These are phyloP conservation scores for Phaffia tasmanica DNA, from an alignment of 768 basidiomycete genomes.

Conservation along the genomic window DNA sequence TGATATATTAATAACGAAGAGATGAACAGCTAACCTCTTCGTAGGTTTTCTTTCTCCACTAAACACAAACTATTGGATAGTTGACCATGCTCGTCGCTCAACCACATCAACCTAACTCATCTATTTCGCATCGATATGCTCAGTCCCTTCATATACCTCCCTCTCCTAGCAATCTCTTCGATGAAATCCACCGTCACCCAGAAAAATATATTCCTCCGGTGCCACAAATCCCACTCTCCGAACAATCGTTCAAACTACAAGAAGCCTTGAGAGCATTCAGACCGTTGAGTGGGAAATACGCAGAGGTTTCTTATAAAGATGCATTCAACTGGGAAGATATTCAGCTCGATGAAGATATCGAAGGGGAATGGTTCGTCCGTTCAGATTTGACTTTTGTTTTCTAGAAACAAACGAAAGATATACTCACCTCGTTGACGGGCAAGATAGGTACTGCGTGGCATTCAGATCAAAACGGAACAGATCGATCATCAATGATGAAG, in stretches of 20 bases:
- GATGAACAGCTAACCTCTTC: too few relatives aligned
- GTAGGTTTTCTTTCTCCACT: too few relatives aligned
- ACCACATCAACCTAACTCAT: too few relatives aligned
- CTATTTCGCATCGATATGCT: too few relatives aligned
- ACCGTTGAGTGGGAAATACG: constrained; percentile 44
- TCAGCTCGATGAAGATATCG: constrained; percentile 47
- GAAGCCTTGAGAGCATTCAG: background rate
- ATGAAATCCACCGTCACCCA: too few relatives aligned
- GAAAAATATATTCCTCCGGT: too few relatives aligned
- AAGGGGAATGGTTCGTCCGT: constrained; percentile 52
- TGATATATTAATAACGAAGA: too few relatives aligned
- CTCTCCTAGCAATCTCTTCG: too few relatives aligned
- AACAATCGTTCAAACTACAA: background rate
- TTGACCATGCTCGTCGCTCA: too few relatives aligned
- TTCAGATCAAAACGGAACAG: constrained; percentile 72
- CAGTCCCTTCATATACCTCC: too few relatives aligned
- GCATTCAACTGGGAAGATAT: constrained; percentile 85
- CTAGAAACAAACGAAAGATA: background rate
- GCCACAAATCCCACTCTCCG: too few relatives aligned
- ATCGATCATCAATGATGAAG: constrained; percentile 49
- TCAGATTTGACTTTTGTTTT: background rate
- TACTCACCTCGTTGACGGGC: constrained; percentile 20
- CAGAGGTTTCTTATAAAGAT: constrained; percentile 51
- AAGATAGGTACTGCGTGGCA: constrained; percentile 60
- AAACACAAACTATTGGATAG: too few relatives aligned